A percentile compares a stretch with the other conserved stretches of the same genome.
phyloP scores from a whole-genome alignment of 2,329 filamentous ascomycete species.

The Diplocarpon mali region DNA sequence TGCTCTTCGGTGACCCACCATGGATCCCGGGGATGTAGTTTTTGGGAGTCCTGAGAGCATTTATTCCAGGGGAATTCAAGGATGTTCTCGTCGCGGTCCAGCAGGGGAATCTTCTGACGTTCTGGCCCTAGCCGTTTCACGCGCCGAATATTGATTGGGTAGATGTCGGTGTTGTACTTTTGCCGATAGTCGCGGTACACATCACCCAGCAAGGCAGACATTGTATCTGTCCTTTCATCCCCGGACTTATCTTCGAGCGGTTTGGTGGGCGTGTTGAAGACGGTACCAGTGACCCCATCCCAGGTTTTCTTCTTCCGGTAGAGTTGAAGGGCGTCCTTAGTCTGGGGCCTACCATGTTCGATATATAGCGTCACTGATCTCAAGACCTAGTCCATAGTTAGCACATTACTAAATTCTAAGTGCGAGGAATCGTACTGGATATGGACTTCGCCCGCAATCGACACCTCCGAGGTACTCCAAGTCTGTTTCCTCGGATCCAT shows the following conservation, averaged over 20 bases:
- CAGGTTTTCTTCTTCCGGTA: slow-evolving; percentile 18
- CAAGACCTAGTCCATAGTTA: slow-evolving; percentile 9
- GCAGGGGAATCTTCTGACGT: background rate
- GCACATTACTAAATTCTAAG: background rate
- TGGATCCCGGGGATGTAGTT: slow-evolving; percentile 15
- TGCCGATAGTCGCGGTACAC: background rate
- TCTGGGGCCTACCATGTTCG: background rate
- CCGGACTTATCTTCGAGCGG: background rate
- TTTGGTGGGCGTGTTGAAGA: slow-evolving; percentile 24
- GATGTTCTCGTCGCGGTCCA: background rate
- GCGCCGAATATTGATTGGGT: slow-evolving; percentile 24
- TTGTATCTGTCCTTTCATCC: slow-evolving; percentile 4
- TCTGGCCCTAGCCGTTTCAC: slow-evolving; percentile 1
- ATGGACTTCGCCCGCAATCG: slow-evolving; percentile 24
- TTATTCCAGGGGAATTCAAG: slow-evolving; percentile 9
- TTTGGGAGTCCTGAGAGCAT: slow-evolving; percentile 1
- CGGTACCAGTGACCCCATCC: slow-evolving; percentile 22
- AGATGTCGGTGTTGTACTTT: slow-evolving; percentile 8
- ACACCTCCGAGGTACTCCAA: slow-evolving; percentile 20
- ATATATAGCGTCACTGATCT: slow-evolving; percentile 14
- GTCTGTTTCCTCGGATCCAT: slow-evolving; percentile 4
- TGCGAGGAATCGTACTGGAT: slow-evolving; percentile 15
- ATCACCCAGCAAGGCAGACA: slow-evolving; percentile 7
- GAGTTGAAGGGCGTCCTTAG: background rate
- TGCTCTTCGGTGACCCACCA: slow-evolving; percentile 20